Base-by-base conservation (phyloP, 345 rosid species). In the Rhodomyrtus tomentosa region DNA sequence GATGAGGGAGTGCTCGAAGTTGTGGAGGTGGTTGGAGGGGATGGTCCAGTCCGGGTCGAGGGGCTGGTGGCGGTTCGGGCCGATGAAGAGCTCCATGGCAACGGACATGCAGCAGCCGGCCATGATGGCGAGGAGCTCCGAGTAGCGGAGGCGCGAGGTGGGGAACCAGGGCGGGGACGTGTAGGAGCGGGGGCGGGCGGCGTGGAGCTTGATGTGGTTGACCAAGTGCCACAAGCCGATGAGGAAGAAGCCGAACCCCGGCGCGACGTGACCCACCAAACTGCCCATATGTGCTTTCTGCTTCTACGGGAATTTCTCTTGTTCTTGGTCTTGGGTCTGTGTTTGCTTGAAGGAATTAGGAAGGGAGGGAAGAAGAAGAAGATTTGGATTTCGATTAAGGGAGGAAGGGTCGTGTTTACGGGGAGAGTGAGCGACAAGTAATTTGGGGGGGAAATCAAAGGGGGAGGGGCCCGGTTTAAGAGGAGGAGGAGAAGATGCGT, bases 1-100 rank as follows among this genome's bases (percentile, higher is more conserved):
- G 54, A 96, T 93, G 15, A 91, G 85, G 20, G 98, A 90, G 87
- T 96, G 99, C 81, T 96, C 98, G 74, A 94, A 92, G 91, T 96
- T 96, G 86, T 91, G 98, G 58, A 95, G 96, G 88, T 96, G 98
- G 89, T 90, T 91, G n/a, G 96, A 90, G 29, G 98, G 96, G 52
- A 95, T 93, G 82, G 98, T 93, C 50, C 96, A 94, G 59, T 95
- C 98, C 0, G 89, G 38, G 86, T 95, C 96, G 36, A 96, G 89
- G 24, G 98, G 99, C 24, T 93, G 98, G 88, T 95, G 98, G n/a
- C 87, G 91, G 74, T 81, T 83, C 1, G 95, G 98, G 6, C 96
- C 93, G 50, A 96, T 89, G 82, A 96, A 92, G 80, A 96, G 96
- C 83, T 96, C 98, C 88, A 94, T 92, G n/a, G 93, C 88, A 10